A percentile compares a stretch with the other conserved stretches of the same genome.
Conservation (phyloP, 257 asterid species). For the Marsdenia floribunda region DNA sequence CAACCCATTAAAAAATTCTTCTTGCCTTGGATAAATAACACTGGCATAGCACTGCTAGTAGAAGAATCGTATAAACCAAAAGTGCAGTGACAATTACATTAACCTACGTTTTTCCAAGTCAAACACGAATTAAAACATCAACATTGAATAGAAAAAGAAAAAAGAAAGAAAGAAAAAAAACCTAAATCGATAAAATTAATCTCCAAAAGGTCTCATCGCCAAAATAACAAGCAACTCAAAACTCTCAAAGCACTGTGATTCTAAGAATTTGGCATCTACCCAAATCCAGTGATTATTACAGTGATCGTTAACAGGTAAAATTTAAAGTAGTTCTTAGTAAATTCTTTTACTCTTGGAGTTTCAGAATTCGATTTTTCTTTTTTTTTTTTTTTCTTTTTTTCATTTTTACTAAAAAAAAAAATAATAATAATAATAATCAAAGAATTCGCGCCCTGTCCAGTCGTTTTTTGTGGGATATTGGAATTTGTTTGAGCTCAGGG, state of each 20-base stretch:
- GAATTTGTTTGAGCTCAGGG: background rate
- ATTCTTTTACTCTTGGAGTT: background rate
- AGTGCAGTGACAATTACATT: background rate
- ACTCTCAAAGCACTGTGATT: background rate
- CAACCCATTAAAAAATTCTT: background rate
- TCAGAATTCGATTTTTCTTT: background rate
- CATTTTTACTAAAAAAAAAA: background rate
- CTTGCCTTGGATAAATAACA: background rate
- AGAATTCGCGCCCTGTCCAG: background rate
- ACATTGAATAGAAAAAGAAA: too few relatives aligned
- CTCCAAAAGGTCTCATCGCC: background rate
- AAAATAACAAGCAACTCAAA: background rate
- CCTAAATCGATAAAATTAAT: background rate
- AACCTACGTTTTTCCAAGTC: conserved; percentile 7
- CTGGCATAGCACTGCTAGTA: background rate
- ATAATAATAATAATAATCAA: too few relatives aligned
- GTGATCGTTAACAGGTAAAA: background rate
- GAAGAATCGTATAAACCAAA: conserved; percentile 6
- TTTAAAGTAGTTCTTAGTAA: background rate
- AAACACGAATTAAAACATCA: conserved; percentile 7
- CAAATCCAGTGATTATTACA: background rate
- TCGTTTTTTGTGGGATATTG: background rate
- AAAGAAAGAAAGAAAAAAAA: background rate
- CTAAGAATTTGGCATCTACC: background rate
- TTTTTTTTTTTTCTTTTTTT: background rate